Evolutionary conservation across 2,329 filamentous ascomycete genomes (phyloP).

Genomic region (Macrophomina pseudophaseolina): DNA sequence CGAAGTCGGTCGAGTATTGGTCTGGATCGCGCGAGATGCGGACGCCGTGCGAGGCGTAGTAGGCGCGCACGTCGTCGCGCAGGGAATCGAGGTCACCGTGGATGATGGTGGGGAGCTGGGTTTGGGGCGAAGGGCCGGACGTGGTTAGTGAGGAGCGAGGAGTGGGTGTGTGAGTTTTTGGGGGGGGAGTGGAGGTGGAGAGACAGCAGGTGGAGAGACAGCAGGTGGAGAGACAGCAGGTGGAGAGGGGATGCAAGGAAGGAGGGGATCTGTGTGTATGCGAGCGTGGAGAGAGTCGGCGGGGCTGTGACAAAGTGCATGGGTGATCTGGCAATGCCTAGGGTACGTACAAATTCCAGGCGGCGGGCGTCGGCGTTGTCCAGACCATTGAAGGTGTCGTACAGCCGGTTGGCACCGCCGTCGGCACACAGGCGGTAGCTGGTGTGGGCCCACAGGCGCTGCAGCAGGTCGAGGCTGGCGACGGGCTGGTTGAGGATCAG

Average conservation of each 20-base stretch:
- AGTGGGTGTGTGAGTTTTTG: slow-evolving; percentile 27
- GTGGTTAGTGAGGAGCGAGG: slow-evolving; percentile 3
- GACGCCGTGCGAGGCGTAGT: slow-evolving; percentile 68
- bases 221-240: background rate
- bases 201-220: background rate
- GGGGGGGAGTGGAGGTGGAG: slow-evolving; percentile 38
- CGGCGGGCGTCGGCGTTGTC: slow-evolving; percentile 30
- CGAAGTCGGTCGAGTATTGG: slow-evolving; percentile 90
- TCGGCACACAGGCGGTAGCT: slow-evolving; percentile 79
- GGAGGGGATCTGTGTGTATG: background rate
- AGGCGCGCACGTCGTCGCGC: slow-evolving; percentile 62
- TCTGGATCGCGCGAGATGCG: slow-evolving; percentile 65
- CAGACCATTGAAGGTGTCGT: slow-evolving; percentile 54
- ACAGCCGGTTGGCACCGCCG: slow-evolving; percentile 83
- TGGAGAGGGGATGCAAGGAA: background rate
- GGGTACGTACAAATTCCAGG: slow-evolving; percentile 38
- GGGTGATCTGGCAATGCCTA: background rate
- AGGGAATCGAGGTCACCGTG: slow-evolving; percentile 93
- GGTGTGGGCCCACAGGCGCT: slow-evolving; percentile 58
- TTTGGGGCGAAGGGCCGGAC: background rate
- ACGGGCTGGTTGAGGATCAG: slow-evolving; percentile 53
- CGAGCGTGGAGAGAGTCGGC: too few species aligned
- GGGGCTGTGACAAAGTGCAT: background rate
- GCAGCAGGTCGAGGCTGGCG: slow-evolving; percentile 55
- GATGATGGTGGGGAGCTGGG: slow-evolving; percentile 62